Evolutionary conservation across 768 basidiomycete species (phyloP).

Genomic region (Calocybe indica): DNA sequence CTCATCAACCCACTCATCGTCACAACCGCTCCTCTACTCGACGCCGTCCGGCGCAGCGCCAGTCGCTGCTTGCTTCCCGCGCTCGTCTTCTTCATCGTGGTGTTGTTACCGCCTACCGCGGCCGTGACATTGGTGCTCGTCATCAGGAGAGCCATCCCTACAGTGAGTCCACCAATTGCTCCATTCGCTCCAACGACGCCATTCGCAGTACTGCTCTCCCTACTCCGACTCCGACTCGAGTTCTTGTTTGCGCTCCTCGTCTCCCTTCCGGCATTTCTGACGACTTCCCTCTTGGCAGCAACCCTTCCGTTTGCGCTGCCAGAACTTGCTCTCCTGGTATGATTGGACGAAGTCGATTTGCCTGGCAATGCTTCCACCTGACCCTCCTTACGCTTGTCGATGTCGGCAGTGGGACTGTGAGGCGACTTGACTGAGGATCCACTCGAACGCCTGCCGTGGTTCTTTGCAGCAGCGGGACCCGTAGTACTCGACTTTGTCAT

Average conservation of each 20-base stretch:
- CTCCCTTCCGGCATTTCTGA: background rate
- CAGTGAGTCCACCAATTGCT: no score
- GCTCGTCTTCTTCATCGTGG: background rate
- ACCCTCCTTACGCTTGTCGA: no score
- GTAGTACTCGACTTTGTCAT: no score
- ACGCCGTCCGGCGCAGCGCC: constrained; percentile 1
- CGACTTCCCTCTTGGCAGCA: background rate
- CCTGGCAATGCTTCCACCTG: no score
- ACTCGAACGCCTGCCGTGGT: no score
- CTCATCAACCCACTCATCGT: background rate
- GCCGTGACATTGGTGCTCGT: background rate
- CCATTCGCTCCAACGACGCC: no score
- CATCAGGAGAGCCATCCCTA: no score
- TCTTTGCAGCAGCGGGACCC: no score
- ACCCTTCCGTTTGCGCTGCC: constrained; percentile 2
- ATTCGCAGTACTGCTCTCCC: background rate
- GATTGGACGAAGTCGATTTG: background rate
- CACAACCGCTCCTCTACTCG: background rate
- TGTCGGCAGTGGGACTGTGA: no score
- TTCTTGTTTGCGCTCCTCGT: constrained; percentile 5
- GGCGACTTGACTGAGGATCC: no score
- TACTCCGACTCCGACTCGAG: constrained; percentile 10
- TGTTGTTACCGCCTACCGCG: constrained; percentile 10
- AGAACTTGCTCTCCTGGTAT: constrained; percentile 9
- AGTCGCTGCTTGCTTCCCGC: constrained; percentile 1